Conservation (phyloP, 176 grass and related monocot genomes). For the Dendrocalamus sinicus region DNA sequence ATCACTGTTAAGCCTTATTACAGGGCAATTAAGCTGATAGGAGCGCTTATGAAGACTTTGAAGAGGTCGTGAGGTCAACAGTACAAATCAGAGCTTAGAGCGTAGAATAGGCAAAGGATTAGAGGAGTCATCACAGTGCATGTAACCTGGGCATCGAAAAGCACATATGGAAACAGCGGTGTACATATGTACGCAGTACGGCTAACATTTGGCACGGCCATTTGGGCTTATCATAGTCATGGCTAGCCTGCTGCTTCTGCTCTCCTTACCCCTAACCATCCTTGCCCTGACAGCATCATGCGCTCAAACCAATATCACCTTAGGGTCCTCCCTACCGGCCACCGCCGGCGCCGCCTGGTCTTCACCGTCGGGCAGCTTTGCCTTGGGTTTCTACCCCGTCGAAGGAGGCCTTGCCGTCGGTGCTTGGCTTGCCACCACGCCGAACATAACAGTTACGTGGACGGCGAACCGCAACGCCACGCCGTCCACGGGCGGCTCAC, state of each 20-base stretch:
- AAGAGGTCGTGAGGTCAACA: no score
- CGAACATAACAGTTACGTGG: neutral
- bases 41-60: no score
- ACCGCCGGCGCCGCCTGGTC: constrained; percentile 21
- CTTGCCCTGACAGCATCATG: neutral
- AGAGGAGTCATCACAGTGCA: no score
- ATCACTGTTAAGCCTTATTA: no score
- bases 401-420: constrained; percentile 41
- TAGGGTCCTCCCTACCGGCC: constrained; percentile 11
- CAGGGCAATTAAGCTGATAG: no score
- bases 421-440: constrained; percentile 34
- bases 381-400: constrained; percentile 49
- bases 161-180: no score
- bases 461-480: neutral
- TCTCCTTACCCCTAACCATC: neutral
- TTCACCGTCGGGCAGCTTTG: constrained; percentile 42
- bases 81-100: no score
- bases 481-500: constrained; percentile 29
- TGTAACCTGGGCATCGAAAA: no score
- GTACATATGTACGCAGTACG: no score
- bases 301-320: constrained; percentile 33
- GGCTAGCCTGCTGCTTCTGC: neutral
- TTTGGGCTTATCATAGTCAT: neutral
- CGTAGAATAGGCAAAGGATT: no score
- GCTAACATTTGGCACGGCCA: no score